Base-by-base conservation (phyloP, 345 rosid species). In the Dovyalis caffra region DNA sequence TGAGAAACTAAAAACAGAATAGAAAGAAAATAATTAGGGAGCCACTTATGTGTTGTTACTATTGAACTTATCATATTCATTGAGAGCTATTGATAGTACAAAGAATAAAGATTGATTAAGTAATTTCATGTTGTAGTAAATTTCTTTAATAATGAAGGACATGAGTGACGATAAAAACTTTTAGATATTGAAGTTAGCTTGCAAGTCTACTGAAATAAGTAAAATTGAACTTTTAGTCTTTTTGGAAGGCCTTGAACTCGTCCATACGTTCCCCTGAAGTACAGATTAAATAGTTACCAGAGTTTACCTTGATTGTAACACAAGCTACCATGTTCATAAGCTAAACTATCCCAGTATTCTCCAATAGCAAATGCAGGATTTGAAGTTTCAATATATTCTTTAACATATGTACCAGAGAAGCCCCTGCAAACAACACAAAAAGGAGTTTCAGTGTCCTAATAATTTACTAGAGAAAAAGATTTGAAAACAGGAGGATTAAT, bases 281-380 rank as follows among this genome's bases (percentile, higher is more conserved):
- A 51, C 26, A 25, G 14, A 23, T 29, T 53, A 65, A 15, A 58
- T 7, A 40, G 69, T 33, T 10, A 28, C 18, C 21, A 38, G 3
- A 16, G 53, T 66, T 69, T 74, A 84, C 87, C 88, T 84, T 86
- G 89, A 79, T 86, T 84, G 76, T 86, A 84, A 80, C 85, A 82
- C 81, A 86, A 67, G 74, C 82, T 77, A 34, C 87, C 87, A 34
- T 86, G 76, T 60, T 84, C 85, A 77, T 86, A 86, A 38, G 81
- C 81, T 76, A 86, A 72, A 76, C 85, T 81, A 74, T 86, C 87
- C 89, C 89, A 86, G 60, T 86, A 84, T 82, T 86, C 89, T 57
- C 89, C 89, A 34, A 86, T 84, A 37, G 87, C 77, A 76, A 86
- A 86, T 49, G 87, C 87, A 73, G 86, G 87, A 67, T 80, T 73